Conservation (phyloP, 1,139 yeast species). For the Hansenula sp. region DNA sequence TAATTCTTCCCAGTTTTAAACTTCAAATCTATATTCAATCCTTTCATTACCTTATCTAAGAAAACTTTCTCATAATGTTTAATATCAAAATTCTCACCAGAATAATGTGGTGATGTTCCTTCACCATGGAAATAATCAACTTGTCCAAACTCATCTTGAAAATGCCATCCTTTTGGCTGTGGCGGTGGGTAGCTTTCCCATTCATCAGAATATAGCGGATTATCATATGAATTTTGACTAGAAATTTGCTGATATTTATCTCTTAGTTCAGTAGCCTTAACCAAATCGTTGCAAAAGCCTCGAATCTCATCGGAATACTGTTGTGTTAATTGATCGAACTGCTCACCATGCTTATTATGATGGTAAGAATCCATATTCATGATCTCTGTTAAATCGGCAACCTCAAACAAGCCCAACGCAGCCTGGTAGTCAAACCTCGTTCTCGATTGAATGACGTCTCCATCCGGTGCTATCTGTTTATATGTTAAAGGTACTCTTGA, state of each 20-base stretch:
- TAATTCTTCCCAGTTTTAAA: constrained; percentile 1
- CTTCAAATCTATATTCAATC: background rate
- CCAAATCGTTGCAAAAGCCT: constrained; percentile 9
- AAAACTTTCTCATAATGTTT: constrained; percentile 9
- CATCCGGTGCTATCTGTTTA: constrained; percentile 12
- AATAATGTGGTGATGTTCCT: constrained; percentile 17
- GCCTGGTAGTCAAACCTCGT: constrained; percentile 22
- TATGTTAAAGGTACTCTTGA: constrained; percentile 14
- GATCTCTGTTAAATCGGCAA: constrained; percentile 4
- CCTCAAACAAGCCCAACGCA: constrained; percentile 13
- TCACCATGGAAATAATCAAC: constrained; percentile 19
- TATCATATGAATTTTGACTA: constrained; percentile 16
- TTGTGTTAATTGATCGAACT: constrained; percentile 9
- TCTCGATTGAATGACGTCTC: constrained; percentile 16
- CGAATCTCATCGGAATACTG: constrained; percentile 10
- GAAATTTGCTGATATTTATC: constrained; percentile 17
- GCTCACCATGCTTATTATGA: background rate
- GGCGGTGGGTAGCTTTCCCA: constrained; percentile 22
- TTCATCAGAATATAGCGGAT: constrained; percentile 15
- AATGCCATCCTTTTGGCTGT: constrained; percentile 24
- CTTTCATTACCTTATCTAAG: background rate
- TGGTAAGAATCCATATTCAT: background rate
- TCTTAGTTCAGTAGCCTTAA: constrained; percentile 7
- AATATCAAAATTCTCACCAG: constrained; percentile 20
- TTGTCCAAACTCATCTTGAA: constrained; percentile 22